Evolutionary conservation across 179 eudicot species (phyloP).

Genomic region (Amaranthus tricolor): DNA sequence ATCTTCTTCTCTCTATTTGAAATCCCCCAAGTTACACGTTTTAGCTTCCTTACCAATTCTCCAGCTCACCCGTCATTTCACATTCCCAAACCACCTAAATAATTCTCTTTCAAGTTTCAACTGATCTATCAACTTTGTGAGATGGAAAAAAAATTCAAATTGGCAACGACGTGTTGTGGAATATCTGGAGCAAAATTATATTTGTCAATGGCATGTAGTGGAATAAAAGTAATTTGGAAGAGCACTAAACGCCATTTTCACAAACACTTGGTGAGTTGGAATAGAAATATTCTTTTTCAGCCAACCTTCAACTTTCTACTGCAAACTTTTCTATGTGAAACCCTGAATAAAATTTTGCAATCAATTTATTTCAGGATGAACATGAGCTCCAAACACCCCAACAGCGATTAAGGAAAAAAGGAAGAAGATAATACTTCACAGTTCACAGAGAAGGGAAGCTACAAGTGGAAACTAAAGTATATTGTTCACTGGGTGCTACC

Average conservation of each 20-base stretch:
- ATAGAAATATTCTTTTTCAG: background rate
- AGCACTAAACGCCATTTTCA: background rate
- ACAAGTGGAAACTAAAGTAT: conserved; percentile 5
- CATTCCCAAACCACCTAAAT: no score
- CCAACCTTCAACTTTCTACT: background rate
- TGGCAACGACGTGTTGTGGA: background rate
- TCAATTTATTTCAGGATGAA: background rate
- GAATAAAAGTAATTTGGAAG: no score
- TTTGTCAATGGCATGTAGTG: no score
- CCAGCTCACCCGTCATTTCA: no score
- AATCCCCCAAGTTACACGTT: no score
- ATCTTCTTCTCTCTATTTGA: no score
- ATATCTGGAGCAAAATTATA: no score
- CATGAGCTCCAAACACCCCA: background rate
- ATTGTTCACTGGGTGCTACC: conserved; percentile 38
- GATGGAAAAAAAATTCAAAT: background rate
- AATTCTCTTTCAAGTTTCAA: no score
- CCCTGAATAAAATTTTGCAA: background rate
- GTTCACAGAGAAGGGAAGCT: background rate
- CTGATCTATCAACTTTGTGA: no score
- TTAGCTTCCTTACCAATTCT: no score
- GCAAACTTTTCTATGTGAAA: conserved; percentile 1
- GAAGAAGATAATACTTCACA: background rate
- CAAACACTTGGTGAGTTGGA: background rate
- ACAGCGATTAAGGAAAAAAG: background rate